phyloP scores from a whole-genome alignment of 2,329 filamentous ascomycete genomes.

The Xylaria multiplex region DNA sequence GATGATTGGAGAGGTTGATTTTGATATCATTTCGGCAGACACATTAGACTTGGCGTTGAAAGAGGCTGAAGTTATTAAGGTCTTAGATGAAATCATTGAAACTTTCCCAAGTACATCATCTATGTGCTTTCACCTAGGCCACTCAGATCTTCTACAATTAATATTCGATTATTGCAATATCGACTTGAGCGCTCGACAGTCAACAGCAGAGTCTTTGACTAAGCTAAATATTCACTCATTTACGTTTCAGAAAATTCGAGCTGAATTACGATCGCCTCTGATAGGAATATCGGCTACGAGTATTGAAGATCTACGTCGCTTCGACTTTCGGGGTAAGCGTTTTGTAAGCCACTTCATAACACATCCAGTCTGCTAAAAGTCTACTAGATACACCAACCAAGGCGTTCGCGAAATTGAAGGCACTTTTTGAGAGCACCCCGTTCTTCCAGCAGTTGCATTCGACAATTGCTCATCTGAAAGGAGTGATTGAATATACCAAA shows the following conservation, averaged over 20 bases:
- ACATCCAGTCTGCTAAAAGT: constrained; percentile 29
- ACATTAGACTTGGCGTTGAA: constrained; percentile 85
- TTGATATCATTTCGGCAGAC: constrained; percentile 90
- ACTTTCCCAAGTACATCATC: constrained; percentile 79
- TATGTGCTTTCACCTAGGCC: constrained; percentile 91
- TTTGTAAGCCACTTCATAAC: not conserved
- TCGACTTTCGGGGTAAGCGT: constrained; percentile 82
- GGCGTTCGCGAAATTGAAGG: constrained; percentile 67
- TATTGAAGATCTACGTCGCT: constrained; percentile 87
- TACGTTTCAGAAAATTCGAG: constrained; percentile 84
- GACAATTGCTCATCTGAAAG: constrained; percentile 81
- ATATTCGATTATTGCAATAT: constrained; percentile 94
- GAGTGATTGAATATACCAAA: constrained; percentile 80
- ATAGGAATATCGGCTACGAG: constrained; percentile 89
- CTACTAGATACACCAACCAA: constrained; percentile 63
- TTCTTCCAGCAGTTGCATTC: constrained; percentile 78
- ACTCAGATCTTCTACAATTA: constrained; percentile 83
- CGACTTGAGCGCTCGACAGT: constrained; percentile 71
- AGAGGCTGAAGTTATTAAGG: constrained; percentile 93
- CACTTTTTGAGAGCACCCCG: constrained; percentile 69
- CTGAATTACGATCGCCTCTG: constrained; percentile 81
- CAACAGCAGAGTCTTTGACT: constrained; percentile 84
- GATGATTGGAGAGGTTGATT: constrained; percentile 90
- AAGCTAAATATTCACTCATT: constrained; percentile 84
- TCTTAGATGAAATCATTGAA: constrained; percentile 88